Percentiles rank a stretch among this genome's conserved stretches.
Conservation (phyloP, 257 asterid species). For the Anisodus acutangulus region DNA sequence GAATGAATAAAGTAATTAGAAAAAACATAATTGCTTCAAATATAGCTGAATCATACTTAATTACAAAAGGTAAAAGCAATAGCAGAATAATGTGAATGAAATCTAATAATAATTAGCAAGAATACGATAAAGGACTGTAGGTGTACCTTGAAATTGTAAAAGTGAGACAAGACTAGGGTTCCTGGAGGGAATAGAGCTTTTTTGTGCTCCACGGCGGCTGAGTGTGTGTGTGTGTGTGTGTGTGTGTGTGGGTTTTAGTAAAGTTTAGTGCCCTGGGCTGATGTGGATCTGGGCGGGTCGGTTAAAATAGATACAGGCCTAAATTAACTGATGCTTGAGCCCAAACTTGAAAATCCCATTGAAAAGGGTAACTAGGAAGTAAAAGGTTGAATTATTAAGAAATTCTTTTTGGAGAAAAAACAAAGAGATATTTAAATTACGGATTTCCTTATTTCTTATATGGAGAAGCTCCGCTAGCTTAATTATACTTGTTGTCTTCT, state of each 20-base stretch:
- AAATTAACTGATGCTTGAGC: neutral
- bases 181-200: neutral
- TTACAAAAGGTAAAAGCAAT: too few relatives aligned
- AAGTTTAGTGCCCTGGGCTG: neutral
- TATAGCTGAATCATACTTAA: neutral
- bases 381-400: neutral
- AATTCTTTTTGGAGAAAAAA: neutral
- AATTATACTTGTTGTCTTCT: neutral
- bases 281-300: conserved; percentile 9
- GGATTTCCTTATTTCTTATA: neutral
- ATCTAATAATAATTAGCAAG: neutral
- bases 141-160: conserved; percentile 1
- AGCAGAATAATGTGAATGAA: neutral
- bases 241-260: conserved; percentile 11
- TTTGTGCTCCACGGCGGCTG: neutral
- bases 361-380: neutral
- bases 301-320: neutral
- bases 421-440: neutral
- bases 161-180: neutral
- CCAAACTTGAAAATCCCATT: neutral
- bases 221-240: neutral
- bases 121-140: neutral
- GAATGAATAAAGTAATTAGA: too few relatives aligned
- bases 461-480: neutral
- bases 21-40: too few relatives aligned